A percentile compares a stretch with the other conserved stretches of the same genome.
These are phyloP conservation scores for Fusarium nisikadoi DNA, from an alignment of 2,329 filamentous ascomycete genomes.

Conservation along the genomic window DNA sequence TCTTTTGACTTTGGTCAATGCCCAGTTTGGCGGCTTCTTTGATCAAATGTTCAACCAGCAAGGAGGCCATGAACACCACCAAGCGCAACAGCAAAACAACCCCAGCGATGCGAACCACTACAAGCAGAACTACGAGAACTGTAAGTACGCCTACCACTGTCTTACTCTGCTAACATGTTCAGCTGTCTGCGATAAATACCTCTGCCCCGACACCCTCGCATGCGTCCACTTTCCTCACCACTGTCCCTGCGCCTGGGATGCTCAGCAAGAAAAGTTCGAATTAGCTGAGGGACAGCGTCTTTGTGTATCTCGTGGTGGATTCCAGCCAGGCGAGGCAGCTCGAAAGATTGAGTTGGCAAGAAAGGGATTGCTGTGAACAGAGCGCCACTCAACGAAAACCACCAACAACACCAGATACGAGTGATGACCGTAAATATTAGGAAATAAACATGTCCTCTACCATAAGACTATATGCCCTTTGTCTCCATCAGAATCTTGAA, in stretches of 20 bases:
- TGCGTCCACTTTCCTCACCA: constrained; percentile 98
- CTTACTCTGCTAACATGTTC: constrained; percentile 2
- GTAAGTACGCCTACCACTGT: constrained; percentile 55
- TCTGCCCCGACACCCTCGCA: constrained; percentile 92
- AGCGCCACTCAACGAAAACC: too few species aligned
- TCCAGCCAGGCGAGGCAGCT: constrained; percentile 74
- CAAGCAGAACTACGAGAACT: constrained; percentile 73
- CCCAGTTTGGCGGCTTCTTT: constrained; percentile 93
- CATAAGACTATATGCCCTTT: constrained; percentile 26
- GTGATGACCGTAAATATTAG: constrained; percentile 20
- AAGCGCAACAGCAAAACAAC: constrained; percentile 80
- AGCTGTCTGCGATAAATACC: constrained; percentile 92
- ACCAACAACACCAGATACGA: not conserved
- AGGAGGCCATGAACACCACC: constrained; percentile 60
- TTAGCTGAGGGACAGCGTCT: constrained; percentile 76
- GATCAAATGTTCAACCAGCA: constrained; percentile 87
- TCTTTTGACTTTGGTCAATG: constrained; percentile 69
- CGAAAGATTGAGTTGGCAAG: constrained; percentile 83
- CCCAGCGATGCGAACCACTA: constrained; percentile 87
- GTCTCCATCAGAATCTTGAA: constrained; percentile 28
- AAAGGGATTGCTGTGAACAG: constrained; percentile 72
- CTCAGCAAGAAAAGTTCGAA: constrained; percentile 82
- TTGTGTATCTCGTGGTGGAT: constrained; percentile 80
- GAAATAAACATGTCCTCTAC: constrained; percentile 34
- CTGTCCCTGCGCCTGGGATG: constrained; percentile 88